Conservation (phyloP, 768 basidiomycete genomes). For the Rhodosporidiobolus sp. region DNA sequence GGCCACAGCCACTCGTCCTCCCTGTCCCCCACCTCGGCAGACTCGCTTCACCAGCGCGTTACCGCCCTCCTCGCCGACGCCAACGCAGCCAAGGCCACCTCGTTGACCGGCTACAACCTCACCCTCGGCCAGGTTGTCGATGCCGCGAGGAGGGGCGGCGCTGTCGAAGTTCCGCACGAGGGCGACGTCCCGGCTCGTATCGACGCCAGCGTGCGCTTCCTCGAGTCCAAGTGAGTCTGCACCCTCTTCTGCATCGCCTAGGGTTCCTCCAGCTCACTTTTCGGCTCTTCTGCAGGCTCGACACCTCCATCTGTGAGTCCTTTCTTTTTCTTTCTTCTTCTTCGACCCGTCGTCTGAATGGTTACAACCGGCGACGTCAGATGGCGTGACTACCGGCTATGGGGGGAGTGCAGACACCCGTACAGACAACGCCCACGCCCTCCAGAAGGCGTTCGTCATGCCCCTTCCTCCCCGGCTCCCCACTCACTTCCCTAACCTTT, state of each 20-base stretch:
- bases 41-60: slow-evolving; percentile 5
- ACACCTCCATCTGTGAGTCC: background rate
- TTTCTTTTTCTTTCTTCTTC: too few species aligned
- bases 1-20: background rate
- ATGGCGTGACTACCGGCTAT: slow-evolving; percentile 81
- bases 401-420: slow-evolving; percentile 82
- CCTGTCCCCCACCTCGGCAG: background rate
- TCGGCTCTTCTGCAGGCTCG: background rate
- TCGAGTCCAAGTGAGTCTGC: slow-evolving; percentile 51
- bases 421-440: slow-evolving; percentile 66
- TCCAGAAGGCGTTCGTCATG: slow-evolving; percentile 58
- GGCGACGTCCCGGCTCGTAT: slow-evolving; percentile 57
- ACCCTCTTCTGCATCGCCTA: background rate
- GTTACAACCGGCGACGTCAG: too few species aligned
- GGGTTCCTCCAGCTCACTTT: background rate
- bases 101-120: slow-evolving; percentile 67
- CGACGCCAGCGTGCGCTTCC: slow-evolving; percentile 56
- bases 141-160: slow-evolving; percentile 62
- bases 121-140: slow-evolving; percentile 76
- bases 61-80: background rate
- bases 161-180: slow-evolving; percentile 54
- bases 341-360: background rate
- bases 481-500: background rate
- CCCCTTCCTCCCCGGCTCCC: background rate
- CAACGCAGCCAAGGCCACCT: slow-evolving; percentile 52